Conservation (phyloP, 352 stramenopile genomes). For the Phytophthora tentaculata region DNA sequence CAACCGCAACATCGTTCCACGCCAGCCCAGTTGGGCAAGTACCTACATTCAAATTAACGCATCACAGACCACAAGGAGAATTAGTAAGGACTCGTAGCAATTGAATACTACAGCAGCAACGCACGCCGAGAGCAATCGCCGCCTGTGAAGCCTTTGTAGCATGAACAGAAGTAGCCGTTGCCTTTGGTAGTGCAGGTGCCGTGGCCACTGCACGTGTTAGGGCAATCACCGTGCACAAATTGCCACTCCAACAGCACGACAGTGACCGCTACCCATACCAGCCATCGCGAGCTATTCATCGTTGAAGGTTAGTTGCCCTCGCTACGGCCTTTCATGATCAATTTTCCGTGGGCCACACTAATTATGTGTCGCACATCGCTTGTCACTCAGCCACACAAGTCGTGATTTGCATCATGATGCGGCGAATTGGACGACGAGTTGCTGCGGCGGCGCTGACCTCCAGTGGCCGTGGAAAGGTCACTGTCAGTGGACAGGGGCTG, state of each 20-base stretch:
- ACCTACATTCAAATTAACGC: constrained; percentile 27
- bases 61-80: neutral
- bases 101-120: neutral
- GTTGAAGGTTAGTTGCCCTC: neutral
- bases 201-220: constrained; percentile 65
- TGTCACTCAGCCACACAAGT: constrained; percentile 29
- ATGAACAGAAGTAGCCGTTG: constrained; percentile 80
- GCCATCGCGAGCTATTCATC: constrained; percentile 11
- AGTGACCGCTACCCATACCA: constrained; percentile 10
- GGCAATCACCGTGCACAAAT: constrained; percentile 47
- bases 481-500: constrained; percentile 5
- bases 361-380: constrained; percentile 18
- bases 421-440: constrained; percentile 23
- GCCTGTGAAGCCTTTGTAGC: constrained; percentile 87
- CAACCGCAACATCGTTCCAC: constrained; percentile 65
- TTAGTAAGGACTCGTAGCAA: neutral
- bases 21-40: constrained; percentile 57
- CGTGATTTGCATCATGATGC: constrained; percentile 25
- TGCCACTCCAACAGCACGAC: constrained; percentile 16
- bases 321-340: constrained; percentile 26
- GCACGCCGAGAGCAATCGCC: constrained; percentile 90
- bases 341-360: constrained; percentile 3
- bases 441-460: constrained; percentile 15
- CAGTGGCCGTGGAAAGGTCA: constrained; percentile 1
- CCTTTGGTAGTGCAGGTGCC: constrained; percentile 65